Evolutionary conservation across 495 filamentous ascomycete genomes (phyloP).

Genomic region (Penicillium robsamsonii): DNA sequence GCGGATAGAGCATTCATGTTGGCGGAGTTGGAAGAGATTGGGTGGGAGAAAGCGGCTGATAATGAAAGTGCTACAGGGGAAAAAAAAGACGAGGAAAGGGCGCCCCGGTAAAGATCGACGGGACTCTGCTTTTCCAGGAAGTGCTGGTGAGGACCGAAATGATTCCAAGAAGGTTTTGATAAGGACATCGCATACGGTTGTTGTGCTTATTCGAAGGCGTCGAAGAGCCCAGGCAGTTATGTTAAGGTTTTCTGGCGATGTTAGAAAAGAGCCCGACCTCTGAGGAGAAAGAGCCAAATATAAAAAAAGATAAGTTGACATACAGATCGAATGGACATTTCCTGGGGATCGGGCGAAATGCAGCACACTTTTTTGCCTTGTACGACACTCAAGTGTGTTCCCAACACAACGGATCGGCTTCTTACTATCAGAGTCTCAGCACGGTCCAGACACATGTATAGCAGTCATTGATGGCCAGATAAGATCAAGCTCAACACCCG

Average conservation of each 20-base stretch:
- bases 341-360: conserved; percentile 6
- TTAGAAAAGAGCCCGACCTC: conserved; percentile 2
- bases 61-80: conserved; percentile 28
- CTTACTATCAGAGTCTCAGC: conserved; percentile 16
- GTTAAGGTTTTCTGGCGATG: conserved; percentile 6
- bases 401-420: conserved; percentile 18
- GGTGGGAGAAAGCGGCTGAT: conserved; percentile 19
- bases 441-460: conserved; percentile 11
- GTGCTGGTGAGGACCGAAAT: conserved; percentile 39
- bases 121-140: conserved; percentile 35
- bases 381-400: conserved; percentile 13
- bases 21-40: conserved; percentile 16
- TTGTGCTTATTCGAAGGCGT: conserved; percentile 5
- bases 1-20: conserved; percentile 48
- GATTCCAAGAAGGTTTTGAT: conserved; percentile 39
- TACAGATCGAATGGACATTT: conserved; percentile 14
- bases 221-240: conserved; percentile 13
- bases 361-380: conserved; percentile 5
- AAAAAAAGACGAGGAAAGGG: conserved; percentile 22
- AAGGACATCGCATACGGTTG: conserved; percentile 45
- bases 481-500: neutral
- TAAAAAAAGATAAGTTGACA: neutral
- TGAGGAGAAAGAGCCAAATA: neutral
- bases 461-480: neutral
- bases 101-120: conserved; percentile 24